phyloP scores from a whole-genome alignment of 2,329 filamentous ascomycete species.

The Ascocoryne sarcoides region DNA sequence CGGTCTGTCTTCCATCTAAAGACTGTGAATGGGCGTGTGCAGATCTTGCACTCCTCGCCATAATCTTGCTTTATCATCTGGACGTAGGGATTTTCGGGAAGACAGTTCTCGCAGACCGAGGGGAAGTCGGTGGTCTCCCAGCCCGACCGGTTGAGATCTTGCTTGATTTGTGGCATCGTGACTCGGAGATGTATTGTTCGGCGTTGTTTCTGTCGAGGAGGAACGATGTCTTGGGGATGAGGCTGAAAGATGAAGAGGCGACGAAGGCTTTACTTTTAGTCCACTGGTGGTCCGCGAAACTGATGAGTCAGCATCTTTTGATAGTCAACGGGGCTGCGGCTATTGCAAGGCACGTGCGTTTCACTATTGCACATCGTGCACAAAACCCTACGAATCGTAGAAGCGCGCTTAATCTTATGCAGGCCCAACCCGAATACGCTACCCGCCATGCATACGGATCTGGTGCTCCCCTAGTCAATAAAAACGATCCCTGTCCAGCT shows the following conservation, averaged over 20 bases:
- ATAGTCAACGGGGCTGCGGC: too few species aligned
- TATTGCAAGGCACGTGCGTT: too few species aligned
- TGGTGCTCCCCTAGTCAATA: too few species aligned
- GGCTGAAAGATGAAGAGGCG: background rate
- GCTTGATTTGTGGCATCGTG: slow-evolving; percentile 92
- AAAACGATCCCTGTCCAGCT: background rate
- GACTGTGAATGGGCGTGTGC: slow-evolving; percentile 89
- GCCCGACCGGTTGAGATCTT: slow-evolving; percentile 88
- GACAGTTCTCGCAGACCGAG: slow-evolving; percentile 81
- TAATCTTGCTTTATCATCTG: slow-evolving; percentile 99
- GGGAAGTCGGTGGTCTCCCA: slow-evolving; percentile 93
- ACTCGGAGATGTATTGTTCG: too few species aligned
- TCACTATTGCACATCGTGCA: too few species aligned
- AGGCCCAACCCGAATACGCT: background rate
- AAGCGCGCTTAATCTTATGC: too few species aligned
- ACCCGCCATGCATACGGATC: background rate
- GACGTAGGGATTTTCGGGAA: slow-evolving; percentile 94
- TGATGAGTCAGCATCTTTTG: too few species aligned
- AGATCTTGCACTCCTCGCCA: slow-evolving; percentile 64
- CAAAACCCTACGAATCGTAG: too few species aligned
- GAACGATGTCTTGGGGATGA: background rate
- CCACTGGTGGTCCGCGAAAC: too few species aligned
- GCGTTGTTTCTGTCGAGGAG: background rate
- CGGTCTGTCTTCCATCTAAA: slow-evolving; percentile 94
- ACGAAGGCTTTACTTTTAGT: too few species aligned